Conservation (phyloP, 441 rosid species). For the Arabidopsis hybrid region DNA sequence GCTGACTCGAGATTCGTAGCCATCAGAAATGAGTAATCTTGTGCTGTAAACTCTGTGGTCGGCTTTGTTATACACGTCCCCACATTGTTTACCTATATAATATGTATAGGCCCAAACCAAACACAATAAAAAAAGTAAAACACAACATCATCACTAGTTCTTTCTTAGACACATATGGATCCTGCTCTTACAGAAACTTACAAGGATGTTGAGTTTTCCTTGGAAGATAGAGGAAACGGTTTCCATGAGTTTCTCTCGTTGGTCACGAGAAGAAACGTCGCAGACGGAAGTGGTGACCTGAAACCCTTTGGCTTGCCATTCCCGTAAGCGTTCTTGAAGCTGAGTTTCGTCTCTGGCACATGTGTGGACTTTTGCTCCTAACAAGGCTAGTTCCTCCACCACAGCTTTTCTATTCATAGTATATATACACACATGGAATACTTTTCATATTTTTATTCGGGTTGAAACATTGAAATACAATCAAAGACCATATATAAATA, state of each 20-base stretch:
- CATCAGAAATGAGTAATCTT: slow-evolving; percentile 45
- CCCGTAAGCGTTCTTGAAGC: slow-evolving; percentile 1
- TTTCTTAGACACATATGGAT: neutral
- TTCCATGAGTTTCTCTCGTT: slow-evolving; percentile 41
- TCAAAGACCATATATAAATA: neutral
- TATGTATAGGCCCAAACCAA: slow-evolving; percentile 1
- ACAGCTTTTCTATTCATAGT: neutral
- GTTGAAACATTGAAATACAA: slow-evolving; percentile 1
- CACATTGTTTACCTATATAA: slow-evolving; percentile 53
- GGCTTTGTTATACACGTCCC: slow-evolving; percentile 44
- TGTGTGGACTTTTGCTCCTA: slow-evolving; percentile 16
- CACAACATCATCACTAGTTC: neutral
- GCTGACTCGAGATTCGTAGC: slow-evolving; percentile 51
- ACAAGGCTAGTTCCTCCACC: neutral
- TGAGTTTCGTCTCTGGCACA: slow-evolving; percentile 15
- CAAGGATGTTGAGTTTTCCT: slow-evolving; percentile 57
- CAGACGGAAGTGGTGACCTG: slow-evolving; percentile 24
- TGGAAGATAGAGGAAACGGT: slow-evolving; percentile 42
- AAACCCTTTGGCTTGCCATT: slow-evolving; percentile 2
- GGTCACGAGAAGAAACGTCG: slow-evolving; percentile 42
- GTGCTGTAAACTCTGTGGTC: slow-evolving; percentile 36
- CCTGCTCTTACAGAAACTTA: slow-evolving; percentile 3
- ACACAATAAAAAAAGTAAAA: neutral
- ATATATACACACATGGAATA: neutral
- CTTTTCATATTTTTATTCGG: neutral